Conservation (phyloP, 2,329 filamentous ascomycete species). For the Botryotinia narcissicola region DNA sequence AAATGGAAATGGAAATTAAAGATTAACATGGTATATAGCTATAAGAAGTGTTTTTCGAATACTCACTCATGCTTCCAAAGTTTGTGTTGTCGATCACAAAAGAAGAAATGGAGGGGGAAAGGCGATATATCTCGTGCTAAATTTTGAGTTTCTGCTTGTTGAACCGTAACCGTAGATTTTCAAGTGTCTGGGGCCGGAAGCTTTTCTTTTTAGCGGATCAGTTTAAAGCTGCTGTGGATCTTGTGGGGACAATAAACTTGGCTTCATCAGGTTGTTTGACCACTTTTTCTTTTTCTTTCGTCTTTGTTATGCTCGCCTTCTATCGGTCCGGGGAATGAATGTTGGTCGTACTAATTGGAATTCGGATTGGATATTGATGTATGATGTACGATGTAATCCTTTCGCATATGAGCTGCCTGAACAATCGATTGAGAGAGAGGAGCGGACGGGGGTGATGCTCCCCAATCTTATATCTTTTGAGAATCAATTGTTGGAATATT, state of each 20-base stretch:
- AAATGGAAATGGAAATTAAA: neutral
- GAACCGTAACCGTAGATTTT: neutral
- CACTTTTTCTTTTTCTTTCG: neutral
- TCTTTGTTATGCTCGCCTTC: neutral
- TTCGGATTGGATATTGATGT: neutral
- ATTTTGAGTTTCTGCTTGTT: slow-evolving; percentile 2
- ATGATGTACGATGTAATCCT: neutral
- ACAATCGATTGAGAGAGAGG: neutral
- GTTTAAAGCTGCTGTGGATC: neutral
- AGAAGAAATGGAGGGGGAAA: neutral
- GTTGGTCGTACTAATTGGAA: neutral
- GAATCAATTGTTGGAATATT: neutral
- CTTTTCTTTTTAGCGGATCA: slow-evolving; percentile 16
- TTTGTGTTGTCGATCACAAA: neutral
- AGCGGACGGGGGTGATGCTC: too few relatives aligned
- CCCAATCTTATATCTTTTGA: neutral
- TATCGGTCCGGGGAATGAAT: neutral
- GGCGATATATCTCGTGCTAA: neutral
- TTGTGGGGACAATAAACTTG: neutral
- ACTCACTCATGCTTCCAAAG: slow-evolving; percentile 9
- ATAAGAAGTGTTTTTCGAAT: neutral
- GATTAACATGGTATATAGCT: neutral
- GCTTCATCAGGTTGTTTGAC: neutral
- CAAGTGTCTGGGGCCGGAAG: slow-evolving; percentile 10
- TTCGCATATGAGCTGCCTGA: neutral